These are phyloP conservation scores for Striga hermonthica DNA, from an alignment of 305 asterid genomes.

Conservation along the genomic window DNA sequence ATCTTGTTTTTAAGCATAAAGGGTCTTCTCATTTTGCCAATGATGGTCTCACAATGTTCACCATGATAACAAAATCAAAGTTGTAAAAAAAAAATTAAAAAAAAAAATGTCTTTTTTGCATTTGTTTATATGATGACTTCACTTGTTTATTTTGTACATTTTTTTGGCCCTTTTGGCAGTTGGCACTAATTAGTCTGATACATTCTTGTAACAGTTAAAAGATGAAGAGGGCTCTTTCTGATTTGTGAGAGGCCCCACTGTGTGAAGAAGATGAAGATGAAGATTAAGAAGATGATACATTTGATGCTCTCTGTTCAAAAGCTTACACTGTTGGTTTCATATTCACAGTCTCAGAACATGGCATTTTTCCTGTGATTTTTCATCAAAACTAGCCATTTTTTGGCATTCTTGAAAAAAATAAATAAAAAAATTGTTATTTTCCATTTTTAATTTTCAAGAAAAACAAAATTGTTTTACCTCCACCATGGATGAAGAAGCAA, in stretches of 20 bases:
- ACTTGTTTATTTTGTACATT: not conserved
- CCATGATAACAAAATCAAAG: slow-evolving; percentile 10
- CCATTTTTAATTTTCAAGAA: too few relatives aligned
- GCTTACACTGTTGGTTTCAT: slow-evolving; percentile 68
- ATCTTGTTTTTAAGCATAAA: slow-evolving; percentile 17
- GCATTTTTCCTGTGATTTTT: not conserved
- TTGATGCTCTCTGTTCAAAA: slow-evolving; percentile 34
- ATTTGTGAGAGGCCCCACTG: slow-evolving; percentile 55
- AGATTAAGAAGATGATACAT: slow-evolving; percentile 59
- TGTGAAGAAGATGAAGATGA: slow-evolving; percentile 35
- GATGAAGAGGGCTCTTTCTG: slow-evolving; percentile 40
- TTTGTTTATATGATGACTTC: slow-evolving; percentile 24
- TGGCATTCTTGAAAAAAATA: too few relatives aligned
- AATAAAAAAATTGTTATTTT: too few relatives aligned
- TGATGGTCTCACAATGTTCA: slow-evolving; percentile 17
- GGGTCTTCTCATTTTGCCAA: slow-evolving; percentile 9
- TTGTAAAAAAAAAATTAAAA: slow-evolving; percentile 17
- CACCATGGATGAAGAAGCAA: slow-evolving; percentile 49
- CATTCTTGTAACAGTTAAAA: slow-evolving; percentile 36
- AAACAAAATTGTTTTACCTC: not conserved
- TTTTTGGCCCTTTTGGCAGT: too few relatives aligned
- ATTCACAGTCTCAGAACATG: slow-evolving; percentile 32
- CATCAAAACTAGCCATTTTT: not conserved
- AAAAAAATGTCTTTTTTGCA: slow-evolving; percentile 9
- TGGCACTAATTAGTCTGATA: slow-evolving; percentile 37